Conservation (phyloP, 2,329 filamentous ascomycete species). For the Hypocreales sp. region DNA sequence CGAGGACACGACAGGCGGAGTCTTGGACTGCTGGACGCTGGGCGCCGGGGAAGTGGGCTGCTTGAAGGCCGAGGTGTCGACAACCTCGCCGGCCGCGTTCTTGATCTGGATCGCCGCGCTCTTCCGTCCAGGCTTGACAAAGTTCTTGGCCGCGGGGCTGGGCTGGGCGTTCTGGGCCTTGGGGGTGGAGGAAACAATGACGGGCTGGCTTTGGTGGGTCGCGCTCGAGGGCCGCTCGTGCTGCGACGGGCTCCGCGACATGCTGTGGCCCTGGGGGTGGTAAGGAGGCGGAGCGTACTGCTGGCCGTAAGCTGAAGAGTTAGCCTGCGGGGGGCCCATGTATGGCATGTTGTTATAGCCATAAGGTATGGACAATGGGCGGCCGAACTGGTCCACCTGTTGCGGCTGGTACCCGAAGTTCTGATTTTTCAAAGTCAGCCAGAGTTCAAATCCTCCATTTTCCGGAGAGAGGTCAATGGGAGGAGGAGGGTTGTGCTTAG, state of each 20-base stretch:
- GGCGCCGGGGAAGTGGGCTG: conserved; percentile 41
- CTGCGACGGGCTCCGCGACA: conserved; percentile 77
- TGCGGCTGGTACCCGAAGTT: conserved; percentile 38
- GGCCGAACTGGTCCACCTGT: conserved; percentile 22
- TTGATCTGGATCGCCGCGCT: conserved; percentile 73
- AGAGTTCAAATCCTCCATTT: conserved; percentile 54
- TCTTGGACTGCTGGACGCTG: conserved; percentile 40
- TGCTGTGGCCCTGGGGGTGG: conserved; percentile 44
- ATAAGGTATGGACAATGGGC: conserved; percentile 23
- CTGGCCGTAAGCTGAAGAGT: conserved; percentile 35
- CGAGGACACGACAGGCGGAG: conserved; percentile 56
- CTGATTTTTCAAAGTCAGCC: conserved; percentile 59
- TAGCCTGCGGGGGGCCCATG: conserved; percentile 28
- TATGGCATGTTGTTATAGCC: conserved; percentile 32
- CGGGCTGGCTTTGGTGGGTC: conserved; percentile 42
- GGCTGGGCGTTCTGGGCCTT: conserved; percentile 47
- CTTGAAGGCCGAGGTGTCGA: conserved; percentile 51
- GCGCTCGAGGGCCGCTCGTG: conserved; percentile 54
- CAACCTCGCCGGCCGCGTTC: conserved; percentile 61
- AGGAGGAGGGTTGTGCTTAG: conserved; percentile 10
- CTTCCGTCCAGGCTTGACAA: conserved; percentile 39
- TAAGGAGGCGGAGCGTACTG: conserved; percentile 23
- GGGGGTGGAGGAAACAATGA: conserved; percentile 43
- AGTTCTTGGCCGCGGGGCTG: conserved; percentile 28
- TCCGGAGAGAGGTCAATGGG: conserved; percentile 55